Evolutionary conservation across 139 green algal genomes (phyloP), one percentile per base, ranked within the genome.

Genomic region (Eudorina sp.): DNA sequence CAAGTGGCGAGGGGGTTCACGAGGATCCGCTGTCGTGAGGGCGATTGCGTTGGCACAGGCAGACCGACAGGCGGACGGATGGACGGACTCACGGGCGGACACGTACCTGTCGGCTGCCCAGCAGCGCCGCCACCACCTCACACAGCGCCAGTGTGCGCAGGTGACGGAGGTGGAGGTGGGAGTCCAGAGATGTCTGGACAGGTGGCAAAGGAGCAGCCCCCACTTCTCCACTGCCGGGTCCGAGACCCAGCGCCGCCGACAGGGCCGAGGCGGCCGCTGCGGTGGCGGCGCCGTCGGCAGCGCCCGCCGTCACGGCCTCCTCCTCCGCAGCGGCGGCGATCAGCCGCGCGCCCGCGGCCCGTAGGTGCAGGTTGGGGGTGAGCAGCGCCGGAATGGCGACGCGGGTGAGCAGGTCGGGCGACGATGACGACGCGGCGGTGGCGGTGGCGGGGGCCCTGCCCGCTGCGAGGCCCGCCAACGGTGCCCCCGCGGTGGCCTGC

Each of bases 281-380:
- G 3, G 64, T 45, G 16, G 8, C 45, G 0, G 31, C 62, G 25
- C 62, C 64, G 43, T 27, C 27, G 27, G 13, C 34, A 3, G 4
- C 68, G 18, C 40, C n/a, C 4, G 31, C n/a, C 45, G 78, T 25
- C 66, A 87, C n/a, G 0, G n/a, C 45, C 66, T 87, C 81, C 34
- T 40, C 81, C 34, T 40, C 31, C 31, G 25, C 81, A 16, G 81
- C 81, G 41, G n/a, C 64, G 9, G 45, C 81, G 14, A 78, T 36
- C 53, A 87, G 81, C 2, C 40, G 21, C 23, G 81, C 81, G 1
- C n/a, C 81, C 0, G 81, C 81, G 19, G 81, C 81, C 3, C 64
- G 62, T 18, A 87, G 81, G 81, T 87, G 81, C 81, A 73, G 45
- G 46, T 87, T 87, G 64, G 46, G 3, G 31, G 21, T 69, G 9